These are phyloP conservation scores for Bidens hawaiensis DNA, from an alignment of 140 eudicot genomes.

Conservation along the genomic window DNA sequence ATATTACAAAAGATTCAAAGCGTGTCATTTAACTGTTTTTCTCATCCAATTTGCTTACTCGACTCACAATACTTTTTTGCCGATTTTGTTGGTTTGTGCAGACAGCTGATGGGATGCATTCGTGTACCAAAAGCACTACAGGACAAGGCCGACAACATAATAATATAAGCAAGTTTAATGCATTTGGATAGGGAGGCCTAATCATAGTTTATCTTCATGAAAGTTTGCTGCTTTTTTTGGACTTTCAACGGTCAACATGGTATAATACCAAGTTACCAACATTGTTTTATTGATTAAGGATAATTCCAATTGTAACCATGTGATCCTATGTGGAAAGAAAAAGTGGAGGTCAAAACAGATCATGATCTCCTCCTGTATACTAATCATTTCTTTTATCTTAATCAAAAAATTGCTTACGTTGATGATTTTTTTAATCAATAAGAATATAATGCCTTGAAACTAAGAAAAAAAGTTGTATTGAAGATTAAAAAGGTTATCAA, in stretches of 20 bases:
- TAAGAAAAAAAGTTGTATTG: too few species aligned
- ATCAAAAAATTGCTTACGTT: not conserved
- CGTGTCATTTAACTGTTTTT: not conserved
- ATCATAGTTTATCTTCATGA: conserved; percentile 29
- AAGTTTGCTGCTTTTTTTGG: conserved; percentile 22
- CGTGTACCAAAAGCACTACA: conserved; percentile 31
- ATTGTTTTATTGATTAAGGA: conserved; percentile 1
- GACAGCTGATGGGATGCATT: conserved; percentile 24
- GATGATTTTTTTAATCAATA: not conserved
- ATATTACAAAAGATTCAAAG: conserved; percentile 12
- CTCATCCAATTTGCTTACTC: conserved; percentile 22
- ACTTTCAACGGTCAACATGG: conserved; percentile 39
- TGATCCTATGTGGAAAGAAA: conserved; percentile 31
- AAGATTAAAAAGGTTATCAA: too few species aligned
- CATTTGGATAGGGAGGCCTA: conserved; percentile 24
- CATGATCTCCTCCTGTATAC: conserved; percentile 5
- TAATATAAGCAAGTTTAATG: conserved; percentile 11
- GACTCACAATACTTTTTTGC: conserved; percentile 10
- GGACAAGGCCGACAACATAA: conserved; percentile 27
- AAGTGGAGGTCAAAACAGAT: conserved; percentile 18
- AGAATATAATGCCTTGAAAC: too few species aligned
- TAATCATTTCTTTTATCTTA: not conserved
- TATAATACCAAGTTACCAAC: conserved; percentile 15
- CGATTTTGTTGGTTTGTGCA: conserved; percentile 18
- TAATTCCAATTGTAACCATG: conserved; percentile 19